Base-by-base conservation (phyloP, 306 rosid genomes). In the Oxytropis ochrocephala region DNA sequence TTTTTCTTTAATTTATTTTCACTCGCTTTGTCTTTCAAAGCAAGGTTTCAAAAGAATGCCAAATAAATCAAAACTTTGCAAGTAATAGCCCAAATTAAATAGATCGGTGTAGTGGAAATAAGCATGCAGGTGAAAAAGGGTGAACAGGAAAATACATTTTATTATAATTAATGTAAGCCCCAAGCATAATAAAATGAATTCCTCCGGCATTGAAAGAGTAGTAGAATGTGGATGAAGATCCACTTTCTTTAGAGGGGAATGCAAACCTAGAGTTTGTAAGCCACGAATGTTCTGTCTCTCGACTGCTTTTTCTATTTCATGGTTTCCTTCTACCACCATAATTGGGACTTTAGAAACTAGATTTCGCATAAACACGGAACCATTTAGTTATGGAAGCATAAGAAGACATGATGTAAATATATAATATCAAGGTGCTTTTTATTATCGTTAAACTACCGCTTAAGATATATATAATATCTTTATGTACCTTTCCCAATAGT, bases 261-360 rank as follows among this genome's bases (percentile, higher is more conserved):
- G 94, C 96, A 79, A 91, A 91, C 41, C 96, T 83, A 49, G 97
- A 89, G 80, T n/a, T 94, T 91, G 71, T 91, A 91, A 66, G 97
- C n/a, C 63, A 62, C 78, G 2, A 89, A 91, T n/a, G 86, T 79
- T 79, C 19, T 70, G 64, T 81, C 51, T 60, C 67, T 74, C n/a
- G 29, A 81, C 91, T 78, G 87, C 94, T 43, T 58, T 50, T 80
- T 91, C 97, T 52, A 77, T 75, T 75, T 91, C 97, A 77, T 91
- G 97, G 82, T 91, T 91, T 57, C 96, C 96, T 82, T 89, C 97
- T 13, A 91, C 76, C 75, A 91, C 97, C 96, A 91, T 89, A 6
- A 89, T 54, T 29, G 97, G 97, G 76, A 91, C 86, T 75, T 75
- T 83, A 51, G 96, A 87, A 49, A 89, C 74, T 71, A 91, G 77